Conservation (phyloP, 140 eudicot genomes). For the Senecio squalidus region DNA sequence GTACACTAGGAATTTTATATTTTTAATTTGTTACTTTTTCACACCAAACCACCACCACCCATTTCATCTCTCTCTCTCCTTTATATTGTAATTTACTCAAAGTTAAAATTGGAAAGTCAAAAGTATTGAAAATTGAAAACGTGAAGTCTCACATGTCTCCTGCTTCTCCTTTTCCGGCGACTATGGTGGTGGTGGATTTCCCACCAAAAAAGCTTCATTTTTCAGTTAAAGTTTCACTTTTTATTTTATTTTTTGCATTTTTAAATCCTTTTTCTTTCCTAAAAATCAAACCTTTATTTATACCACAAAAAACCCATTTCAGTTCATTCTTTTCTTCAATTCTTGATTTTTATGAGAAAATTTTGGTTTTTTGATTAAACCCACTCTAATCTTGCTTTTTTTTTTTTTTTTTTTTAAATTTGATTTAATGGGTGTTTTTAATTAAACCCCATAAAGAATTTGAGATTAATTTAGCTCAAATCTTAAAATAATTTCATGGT, state of each 20-base stretch:
- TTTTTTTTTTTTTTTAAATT: background rate
- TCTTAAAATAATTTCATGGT: too few species aligned
- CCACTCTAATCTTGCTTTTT: background rate
- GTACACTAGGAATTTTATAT: too few species aligned
- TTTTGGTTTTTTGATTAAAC: background rate
- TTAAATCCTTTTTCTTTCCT: background rate
- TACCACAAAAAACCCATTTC: slow-evolving; percentile 29
- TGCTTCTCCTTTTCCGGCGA: slow-evolving; percentile 24
- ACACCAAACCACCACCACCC: too few species aligned
- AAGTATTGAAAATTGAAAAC: slow-evolving; percentile 7
- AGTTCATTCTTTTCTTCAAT: background rate
- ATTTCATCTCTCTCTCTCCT: too few species aligned
- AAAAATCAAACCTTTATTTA: slow-evolving; percentile 8
- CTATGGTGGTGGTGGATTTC: slow-evolving; percentile 23
- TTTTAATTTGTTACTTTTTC: too few species aligned
- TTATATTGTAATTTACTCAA: too few species aligned
- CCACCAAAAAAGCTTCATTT: slow-evolving; percentile 9
- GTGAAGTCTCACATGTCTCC: slow-evolving; percentile 33
- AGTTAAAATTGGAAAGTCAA: background rate
- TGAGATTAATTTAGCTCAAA: background rate
- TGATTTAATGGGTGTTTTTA: background rate
- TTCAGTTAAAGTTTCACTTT: slow-evolving; percentile 34
- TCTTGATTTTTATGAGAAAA: slow-evolving; percentile 1
- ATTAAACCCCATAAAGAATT: background rate
- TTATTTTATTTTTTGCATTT: slow-evolving; percentile 7